A percentile compares a stretch with the other conserved stretches of the same genome.
These are phyloP conservation scores for Clavispora carvajalis DNA, from an alignment of 805 yeast genomes.

Conservation along the genomic window DNA sequence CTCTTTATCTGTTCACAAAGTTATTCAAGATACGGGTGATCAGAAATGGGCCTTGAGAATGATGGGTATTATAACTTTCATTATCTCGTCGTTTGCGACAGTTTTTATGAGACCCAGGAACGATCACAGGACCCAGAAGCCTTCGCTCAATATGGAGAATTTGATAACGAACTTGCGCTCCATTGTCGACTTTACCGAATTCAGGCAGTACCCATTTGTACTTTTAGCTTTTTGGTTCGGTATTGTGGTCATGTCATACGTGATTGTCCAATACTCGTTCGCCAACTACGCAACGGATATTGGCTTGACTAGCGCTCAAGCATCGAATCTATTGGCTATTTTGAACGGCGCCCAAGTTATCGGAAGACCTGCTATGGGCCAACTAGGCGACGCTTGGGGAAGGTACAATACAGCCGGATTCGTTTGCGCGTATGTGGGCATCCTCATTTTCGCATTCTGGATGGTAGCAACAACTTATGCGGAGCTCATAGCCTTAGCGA, in stretches of 20 bases:
- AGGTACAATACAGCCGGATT: constrained; percentile 31
- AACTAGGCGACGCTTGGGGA: constrained; percentile 43
- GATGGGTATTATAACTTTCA: constrained; percentile 29
- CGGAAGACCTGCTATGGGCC: constrained; percentile 48
- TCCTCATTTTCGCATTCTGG: constrained; percentile 34
- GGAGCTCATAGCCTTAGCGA: constrained; percentile 24
- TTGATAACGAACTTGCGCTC: constrained; percentile 12
- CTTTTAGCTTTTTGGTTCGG: constrained; percentile 31
- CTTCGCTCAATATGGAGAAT: neutral
- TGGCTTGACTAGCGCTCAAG: constrained; percentile 38
- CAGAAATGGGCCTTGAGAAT: constrained; percentile 41
- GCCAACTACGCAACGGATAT: constrained; percentile 35
- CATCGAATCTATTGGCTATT: constrained; percentile 29
- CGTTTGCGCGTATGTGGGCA: constrained; percentile 18
- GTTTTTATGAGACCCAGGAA: constrained; percentile 28
- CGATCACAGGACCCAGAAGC: neutral
- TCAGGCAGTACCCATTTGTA: constrained; percentile 19
- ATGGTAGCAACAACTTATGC: constrained; percentile 30
- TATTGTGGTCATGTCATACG: constrained; percentile 33
- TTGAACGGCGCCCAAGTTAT: constrained; percentile 40
- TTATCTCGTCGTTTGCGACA: constrained; percentile 32
- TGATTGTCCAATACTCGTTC: constrained; percentile 29
- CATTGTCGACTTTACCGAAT: constrained; percentile 31
- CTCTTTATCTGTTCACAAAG: constrained; percentile 35
- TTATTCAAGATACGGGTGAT: constrained; percentile 36